Conservation (phyloP, 129 eudicot genomes). For the Tagetes patula region DNA sequence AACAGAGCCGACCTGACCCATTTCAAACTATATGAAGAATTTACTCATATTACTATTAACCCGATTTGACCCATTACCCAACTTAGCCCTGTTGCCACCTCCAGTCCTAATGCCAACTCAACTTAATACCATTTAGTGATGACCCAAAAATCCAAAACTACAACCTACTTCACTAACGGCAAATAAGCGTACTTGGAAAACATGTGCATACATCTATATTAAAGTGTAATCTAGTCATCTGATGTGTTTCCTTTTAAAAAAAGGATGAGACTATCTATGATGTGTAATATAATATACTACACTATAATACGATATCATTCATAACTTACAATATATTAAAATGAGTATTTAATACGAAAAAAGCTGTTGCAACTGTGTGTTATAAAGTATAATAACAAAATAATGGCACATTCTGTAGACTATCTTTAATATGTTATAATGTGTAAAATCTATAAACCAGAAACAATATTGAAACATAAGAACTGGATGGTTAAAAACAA, state of each 20-base stretch:
- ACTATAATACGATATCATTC: background rate
- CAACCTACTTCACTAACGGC: background rate
- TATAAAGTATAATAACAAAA: background rate
- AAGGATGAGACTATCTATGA: background rate
- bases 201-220: background rate
- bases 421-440: conserved; percentile 2
- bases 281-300: background rate
- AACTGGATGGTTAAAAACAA: conserved; percentile 10
- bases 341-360: background rate
- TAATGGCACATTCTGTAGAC: background rate
- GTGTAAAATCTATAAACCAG: background rate
- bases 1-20: background rate
- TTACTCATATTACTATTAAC: background rate
- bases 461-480: conserved; percentile 7
- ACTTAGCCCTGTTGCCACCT: background rate
- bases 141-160: background rate
- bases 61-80: background rate
- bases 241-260: background rate
- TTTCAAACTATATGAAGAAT: background rate
- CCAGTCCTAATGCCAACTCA: background rate
- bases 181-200: background rate
- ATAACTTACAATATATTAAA: background rate
- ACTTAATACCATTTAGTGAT: background rate
- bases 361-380: background rate
- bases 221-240: conserved; percentile 7